Conservation (phyloP, 2,329 filamentous ascomycete species). For the Cladophialophora exuberans region DNA sequence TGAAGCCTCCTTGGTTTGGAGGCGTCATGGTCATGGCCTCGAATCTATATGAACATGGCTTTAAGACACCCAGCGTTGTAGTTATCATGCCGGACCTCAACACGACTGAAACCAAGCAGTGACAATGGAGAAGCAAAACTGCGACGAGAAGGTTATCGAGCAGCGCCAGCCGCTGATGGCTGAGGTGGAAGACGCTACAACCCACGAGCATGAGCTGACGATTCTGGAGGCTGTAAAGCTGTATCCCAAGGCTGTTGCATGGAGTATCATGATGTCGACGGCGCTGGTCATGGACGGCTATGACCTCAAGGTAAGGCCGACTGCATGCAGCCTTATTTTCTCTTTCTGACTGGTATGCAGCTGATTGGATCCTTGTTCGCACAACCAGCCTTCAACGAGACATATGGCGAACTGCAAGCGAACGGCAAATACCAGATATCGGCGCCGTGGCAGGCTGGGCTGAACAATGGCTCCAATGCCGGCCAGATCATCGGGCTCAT, state of each 20-base stretch:
- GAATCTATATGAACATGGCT: not conserved
- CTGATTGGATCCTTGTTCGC: constrained; percentile 53
- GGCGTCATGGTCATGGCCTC: not conserved
- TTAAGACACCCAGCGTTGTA: not conserved
- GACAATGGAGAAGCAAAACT: not conserved
- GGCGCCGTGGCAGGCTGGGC: constrained; percentile 59
- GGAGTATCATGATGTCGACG: constrained; percentile 82
- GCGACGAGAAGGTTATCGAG: not conserved
- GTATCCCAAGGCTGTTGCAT: constrained; percentile 84
- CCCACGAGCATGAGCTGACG: constrained; percentile 65
- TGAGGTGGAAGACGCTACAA: constrained; percentile 36
- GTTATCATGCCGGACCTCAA: not conserved
- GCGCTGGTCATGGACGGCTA: constrained; percentile 85
- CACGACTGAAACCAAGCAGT: not conserved
- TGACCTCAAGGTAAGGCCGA: constrained; percentile 7
- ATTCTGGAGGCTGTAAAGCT: constrained; percentile 75
- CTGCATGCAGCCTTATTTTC: not conserved
- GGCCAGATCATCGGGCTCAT: constrained; percentile 69
- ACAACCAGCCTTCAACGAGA: constrained; percentile 45
- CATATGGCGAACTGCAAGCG: constrained; percentile 46
- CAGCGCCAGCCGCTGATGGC: not conserved
- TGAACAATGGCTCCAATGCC: constrained; percentile 59
- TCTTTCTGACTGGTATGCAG: not conserved
- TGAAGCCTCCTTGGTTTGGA: not conserved
- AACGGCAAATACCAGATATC: constrained; percentile 43